A percentile compares a stretch with the other conserved stretches of the same genome.
Evolutionary conservation across 2,329 filamentous ascomycete species (phyloP).

Genomic region (Spiromastix sp.): DNA sequence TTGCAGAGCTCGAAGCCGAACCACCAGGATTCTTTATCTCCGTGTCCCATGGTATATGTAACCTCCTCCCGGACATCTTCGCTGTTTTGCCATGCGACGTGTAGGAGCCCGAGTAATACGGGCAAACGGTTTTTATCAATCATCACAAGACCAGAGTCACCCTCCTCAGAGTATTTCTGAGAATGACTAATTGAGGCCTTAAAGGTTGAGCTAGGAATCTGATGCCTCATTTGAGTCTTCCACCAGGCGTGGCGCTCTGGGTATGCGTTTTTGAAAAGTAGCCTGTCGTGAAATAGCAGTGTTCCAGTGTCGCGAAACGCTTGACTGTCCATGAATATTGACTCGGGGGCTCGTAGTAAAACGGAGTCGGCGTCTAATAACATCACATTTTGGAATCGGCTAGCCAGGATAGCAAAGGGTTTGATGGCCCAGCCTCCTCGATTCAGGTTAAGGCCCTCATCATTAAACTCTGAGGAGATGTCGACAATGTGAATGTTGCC

Average conservation of each 20-base stretch:
- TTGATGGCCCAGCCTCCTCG: constrained; percentile 11
- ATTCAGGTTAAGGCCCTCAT: constrained; percentile 6
- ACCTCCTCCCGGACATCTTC: constrained; percentile 22
- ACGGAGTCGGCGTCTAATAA: constrained; percentile 14
- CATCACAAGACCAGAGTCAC: constrained; percentile 34
- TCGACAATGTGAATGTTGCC: constrained; percentile 6
- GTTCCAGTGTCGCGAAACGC: constrained; percentile 9
- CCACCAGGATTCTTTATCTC: constrained; percentile 25
- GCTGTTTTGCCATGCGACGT: constrained; percentile 38
- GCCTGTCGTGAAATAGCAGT: constrained; percentile 14
- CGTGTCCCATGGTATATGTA: background rate
- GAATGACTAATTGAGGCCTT: constrained; percentile 30
- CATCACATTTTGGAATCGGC: constrained; percentile 10
- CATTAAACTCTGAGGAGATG: constrained; percentile 9
- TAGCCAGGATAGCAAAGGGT: constrained; percentile 13
- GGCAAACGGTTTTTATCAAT: constrained; percentile 30
- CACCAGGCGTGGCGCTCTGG: constrained; percentile 9
- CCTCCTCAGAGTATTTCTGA: constrained; percentile 32
- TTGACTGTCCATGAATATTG: constrained; percentile 7
- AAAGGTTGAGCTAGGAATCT: constrained; percentile 19
- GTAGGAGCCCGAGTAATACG: constrained; percentile 31
- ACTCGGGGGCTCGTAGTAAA: constrained; percentile 11
- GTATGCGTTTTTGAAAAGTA: constrained; percentile 4
- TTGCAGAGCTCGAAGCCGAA: constrained; percentile 33
- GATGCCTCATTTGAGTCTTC: constrained; percentile 22